Percentiles rank a stretch among this genome's conserved stretches.
Evolutionary conservation across 73 alveolate species (phyloP).

Genomic region (Uronychia binucleata): DNA sequence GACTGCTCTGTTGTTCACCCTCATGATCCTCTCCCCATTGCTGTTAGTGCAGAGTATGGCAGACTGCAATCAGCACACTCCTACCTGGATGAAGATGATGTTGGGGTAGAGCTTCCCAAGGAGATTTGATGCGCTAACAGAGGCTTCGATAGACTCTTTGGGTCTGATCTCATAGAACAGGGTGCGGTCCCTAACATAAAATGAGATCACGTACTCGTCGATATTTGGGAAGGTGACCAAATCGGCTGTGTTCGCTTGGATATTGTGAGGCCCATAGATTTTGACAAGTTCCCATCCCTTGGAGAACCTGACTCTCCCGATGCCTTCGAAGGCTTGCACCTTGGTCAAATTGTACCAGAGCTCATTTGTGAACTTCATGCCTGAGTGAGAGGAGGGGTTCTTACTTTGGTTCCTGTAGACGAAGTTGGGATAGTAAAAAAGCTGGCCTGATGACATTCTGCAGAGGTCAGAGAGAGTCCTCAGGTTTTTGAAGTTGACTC

Average conservation of each 20-base stretch:
- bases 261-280: slow-evolving; percentile 65
- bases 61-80: slow-evolving; percentile 81
- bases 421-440: slow-evolving; percentile 78
- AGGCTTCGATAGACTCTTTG: slow-evolving; percentile 16
- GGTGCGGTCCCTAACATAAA: slow-evolving; percentile 72
- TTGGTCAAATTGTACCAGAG: slow-evolving; percentile 79
- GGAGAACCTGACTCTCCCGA: slow-evolving; percentile 89
- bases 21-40: slow-evolving; percentile 93
- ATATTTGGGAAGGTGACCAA: slow-evolving; percentile 46
- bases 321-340: slow-evolving; percentile 90
- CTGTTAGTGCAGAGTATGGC: slow-evolving; percentile 90
- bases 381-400: slow-evolving; percentile 48
- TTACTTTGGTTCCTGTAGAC: slow-evolving; percentile 10
- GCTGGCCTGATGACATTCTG: slow-evolving; percentile 82
- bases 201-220: slow-evolving; percentile 37
- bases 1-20: slow-evolving; percentile 90
- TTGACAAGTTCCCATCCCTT: slow-evolving; percentile 59
- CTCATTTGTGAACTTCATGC: slow-evolving; percentile 77
- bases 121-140: not conserved
- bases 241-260: slow-evolving; percentile 55
- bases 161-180: slow-evolving; percentile 26
- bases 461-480: slow-evolving; percentile 81
- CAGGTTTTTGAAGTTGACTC: slow-evolving; percentile 73
- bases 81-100: not conserved
- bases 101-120: not conserved